Percentiles rank a stretch among this genome's conserved stretches.
These are phyloP conservation scores for Cercospora brassicicola DNA, from an alignment of 2,329 filamentous ascomycete genomes.

Conservation along the genomic window DNA sequence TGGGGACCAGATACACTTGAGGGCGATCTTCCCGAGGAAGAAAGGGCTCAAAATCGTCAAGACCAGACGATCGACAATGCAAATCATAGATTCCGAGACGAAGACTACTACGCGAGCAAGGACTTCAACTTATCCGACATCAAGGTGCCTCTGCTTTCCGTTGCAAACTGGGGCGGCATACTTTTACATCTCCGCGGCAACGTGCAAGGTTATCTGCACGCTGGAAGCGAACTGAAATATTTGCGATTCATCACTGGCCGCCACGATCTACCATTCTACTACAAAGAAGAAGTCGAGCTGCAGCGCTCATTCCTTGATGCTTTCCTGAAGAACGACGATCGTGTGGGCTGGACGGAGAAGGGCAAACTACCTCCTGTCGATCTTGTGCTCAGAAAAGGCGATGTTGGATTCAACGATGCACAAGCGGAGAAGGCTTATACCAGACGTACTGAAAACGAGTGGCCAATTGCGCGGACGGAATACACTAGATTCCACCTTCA, in stretches of 20 bases:
- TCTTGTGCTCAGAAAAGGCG: constrained; percentile 63
- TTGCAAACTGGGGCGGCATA: constrained; percentile 72
- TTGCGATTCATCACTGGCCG: constrained; percentile 68
- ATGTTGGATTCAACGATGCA: constrained; percentile 66
- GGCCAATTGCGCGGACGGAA: constrained; percentile 66
- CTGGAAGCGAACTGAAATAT: constrained; percentile 67
- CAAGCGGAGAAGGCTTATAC: constrained; percentile 58
- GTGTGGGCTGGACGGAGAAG: constrained; percentile 58
- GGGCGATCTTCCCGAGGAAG: constrained; percentile 57
- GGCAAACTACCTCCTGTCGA: constrained; percentile 63
- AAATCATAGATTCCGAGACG: constrained; percentile 59
- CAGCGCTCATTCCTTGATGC: constrained; percentile 69
- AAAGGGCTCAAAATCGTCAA: constrained; percentile 50
- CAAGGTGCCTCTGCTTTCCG: constrained; percentile 64
- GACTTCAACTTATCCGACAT: constrained; percentile 67
- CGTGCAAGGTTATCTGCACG: constrained; percentile 63
- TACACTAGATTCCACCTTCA: constrained; percentile 65
- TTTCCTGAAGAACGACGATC: constrained; percentile 68
- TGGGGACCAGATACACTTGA: constrained; percentile 59
- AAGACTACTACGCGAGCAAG: constrained; percentile 64
- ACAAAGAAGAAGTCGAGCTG: constrained; percentile 65
- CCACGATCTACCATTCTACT: constrained; percentile 73
- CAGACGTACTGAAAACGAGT: constrained; percentile 60
- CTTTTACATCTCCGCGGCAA: constrained; percentile 68
- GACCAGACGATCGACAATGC: constrained; percentile 48